Percentiles rank a stretch among this genome's conserved stretches.
Evolutionary conservation across 352 stramenopile species (phyloP).

Genomic region (Phytophthora uliginosa): DNA sequence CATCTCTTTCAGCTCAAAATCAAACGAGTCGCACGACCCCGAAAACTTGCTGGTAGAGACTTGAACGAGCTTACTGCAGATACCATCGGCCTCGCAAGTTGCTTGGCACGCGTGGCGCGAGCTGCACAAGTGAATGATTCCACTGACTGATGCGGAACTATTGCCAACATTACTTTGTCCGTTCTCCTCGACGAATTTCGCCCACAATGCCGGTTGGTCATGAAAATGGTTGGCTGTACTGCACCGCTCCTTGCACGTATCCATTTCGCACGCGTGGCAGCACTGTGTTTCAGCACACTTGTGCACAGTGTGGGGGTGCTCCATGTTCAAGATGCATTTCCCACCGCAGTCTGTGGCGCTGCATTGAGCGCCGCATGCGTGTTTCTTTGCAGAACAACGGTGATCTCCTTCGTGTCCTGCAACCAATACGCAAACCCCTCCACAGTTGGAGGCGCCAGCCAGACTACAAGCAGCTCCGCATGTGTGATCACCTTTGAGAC

Average conservation of each 20-base stretch:
- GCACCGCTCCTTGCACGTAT: slow-evolving; percentile 42
- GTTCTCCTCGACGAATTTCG: slow-evolving; percentile 41
- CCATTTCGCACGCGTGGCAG: slow-evolving; percentile 43
- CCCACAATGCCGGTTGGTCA: slow-evolving; percentile 18
- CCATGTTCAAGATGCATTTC: slow-evolving; percentile 41
- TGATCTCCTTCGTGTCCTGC: slow-evolving; percentile 41
- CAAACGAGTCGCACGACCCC: slow-evolving; percentile 42
- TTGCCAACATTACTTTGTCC: background rate
- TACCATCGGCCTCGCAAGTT: slow-evolving; percentile 41
- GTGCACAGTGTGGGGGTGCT: slow-evolving; percentile 42
- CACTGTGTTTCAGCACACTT: slow-evolving; percentile 48
- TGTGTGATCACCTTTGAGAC: slow-evolving; percentile 46
- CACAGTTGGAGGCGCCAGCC: slow-evolving; percentile 43
- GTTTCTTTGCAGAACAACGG: slow-evolving; percentile 45
- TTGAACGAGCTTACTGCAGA: slow-evolving; percentile 48
- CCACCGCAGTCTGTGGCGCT: slow-evolving; percentile 42
- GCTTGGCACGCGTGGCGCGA: slow-evolving; percentile 36
- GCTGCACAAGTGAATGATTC: slow-evolving; percentile 40
- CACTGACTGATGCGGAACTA: background rate
- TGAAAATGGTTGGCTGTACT: slow-evolving; percentile 55
- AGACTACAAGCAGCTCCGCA: slow-evolving; percentile 42
- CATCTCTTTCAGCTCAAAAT: slow-evolving; percentile 54
- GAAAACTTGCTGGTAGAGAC: slow-evolving; percentile 44
- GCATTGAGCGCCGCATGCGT: slow-evolving; percentile 43
- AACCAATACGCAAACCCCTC: slow-evolving; percentile 33